phyloP scores from a whole-genome alignment of 169 alveolate genomes.

The Eimeria mitis region DNA sequence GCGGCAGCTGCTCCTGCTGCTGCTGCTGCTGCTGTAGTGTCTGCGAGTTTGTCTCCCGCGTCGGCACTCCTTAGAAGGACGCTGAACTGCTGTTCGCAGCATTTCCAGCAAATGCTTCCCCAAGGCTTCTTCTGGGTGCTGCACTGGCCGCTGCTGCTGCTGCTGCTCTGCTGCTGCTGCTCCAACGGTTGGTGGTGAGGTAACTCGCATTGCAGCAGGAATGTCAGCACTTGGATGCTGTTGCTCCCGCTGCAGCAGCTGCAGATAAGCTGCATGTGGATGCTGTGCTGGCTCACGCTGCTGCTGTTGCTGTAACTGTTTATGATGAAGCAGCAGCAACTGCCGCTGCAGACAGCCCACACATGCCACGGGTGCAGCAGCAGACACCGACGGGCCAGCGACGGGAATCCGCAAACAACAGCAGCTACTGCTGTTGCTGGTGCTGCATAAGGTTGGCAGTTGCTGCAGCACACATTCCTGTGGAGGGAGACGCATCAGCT shows the following conservation, averaged over 20 bases:
- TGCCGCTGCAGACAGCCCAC: slow-evolving; percentile 50
- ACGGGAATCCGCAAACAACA: background rate
- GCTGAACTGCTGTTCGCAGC: background rate
- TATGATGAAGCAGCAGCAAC: background rate
- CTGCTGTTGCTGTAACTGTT: background rate
- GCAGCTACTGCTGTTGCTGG: background rate
- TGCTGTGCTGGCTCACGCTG: background rate
- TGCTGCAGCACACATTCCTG: slow-evolving; percentile 21
- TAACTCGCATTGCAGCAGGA: background rate
- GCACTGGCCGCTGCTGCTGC: background rate
- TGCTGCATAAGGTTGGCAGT: slow-evolving; percentile 5
- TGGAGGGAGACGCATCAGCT: background rate
- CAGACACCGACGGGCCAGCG: background rate
- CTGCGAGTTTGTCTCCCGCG: slow-evolving; percentile 10
- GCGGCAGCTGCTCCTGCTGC: background rate
- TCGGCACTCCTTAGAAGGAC: background rate
- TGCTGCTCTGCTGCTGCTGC: slow-evolving; percentile 4
- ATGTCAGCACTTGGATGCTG: background rate
- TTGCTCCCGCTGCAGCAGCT: background rate
- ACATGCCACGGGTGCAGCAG: slow-evolving; percentile 6
- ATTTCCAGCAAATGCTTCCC: background rate
- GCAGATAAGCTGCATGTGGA: background rate
- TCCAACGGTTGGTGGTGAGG: background rate
- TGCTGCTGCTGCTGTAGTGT: background rate
- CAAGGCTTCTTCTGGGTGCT: background rate